Evolutionary conservation across 768 basidiomycete species (phyloP).

Genomic region (Auricularia sp.): DNA sequence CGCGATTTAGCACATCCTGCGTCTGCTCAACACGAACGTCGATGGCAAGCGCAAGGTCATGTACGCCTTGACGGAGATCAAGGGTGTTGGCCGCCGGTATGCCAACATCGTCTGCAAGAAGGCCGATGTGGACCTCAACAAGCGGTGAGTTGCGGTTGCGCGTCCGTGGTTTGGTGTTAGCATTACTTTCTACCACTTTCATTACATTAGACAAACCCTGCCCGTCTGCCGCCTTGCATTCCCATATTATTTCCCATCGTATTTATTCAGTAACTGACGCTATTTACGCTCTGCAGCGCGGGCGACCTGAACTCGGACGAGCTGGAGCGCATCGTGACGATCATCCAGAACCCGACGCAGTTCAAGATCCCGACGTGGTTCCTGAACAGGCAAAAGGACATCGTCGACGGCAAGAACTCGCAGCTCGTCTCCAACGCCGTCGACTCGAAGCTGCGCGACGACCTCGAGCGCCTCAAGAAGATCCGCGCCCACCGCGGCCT

Average conservation of each 20-base stretch:
- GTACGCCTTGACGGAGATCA: conserved; percentile 99
- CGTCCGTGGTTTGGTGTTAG: not conserved
- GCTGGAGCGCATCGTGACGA: conserved; percentile 96
- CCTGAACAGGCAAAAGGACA: conserved; percentile 98
- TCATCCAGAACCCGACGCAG: conserved; percentile 98
- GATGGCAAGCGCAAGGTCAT: conserved; percentile 99
- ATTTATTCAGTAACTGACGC: too few species aligned
- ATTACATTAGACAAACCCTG: too few species aligned
- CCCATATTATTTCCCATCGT: too few species aligned
- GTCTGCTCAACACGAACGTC: conserved; percentile 99
- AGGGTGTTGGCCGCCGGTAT: conserved; percentile 98
- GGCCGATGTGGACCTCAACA: conserved; percentile 97
- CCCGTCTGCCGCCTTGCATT: too few species aligned
- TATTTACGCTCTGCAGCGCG: conserved; percentile 44
- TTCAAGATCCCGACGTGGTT: conserved; percentile 99
- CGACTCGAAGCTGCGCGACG: conserved; percentile 96
- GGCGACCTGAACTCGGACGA: conserved; percentile 99
- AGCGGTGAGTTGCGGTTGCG: conserved; percentile 60
- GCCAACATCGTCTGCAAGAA: conserved; percentile 99
- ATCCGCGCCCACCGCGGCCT: conserved; percentile 94
- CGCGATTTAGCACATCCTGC: conserved; percentile 79
- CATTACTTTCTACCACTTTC: not conserved
- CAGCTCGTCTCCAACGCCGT: conserved; percentile 95
- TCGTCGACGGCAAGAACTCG: conserved; percentile 91
- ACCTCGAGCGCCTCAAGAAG: conserved; percentile 97